Base-by-base conservation (phyloP, 2,329 filamentous ascomycete genomes). In the Immersiporthe knoxdaviesiana region DNA sequence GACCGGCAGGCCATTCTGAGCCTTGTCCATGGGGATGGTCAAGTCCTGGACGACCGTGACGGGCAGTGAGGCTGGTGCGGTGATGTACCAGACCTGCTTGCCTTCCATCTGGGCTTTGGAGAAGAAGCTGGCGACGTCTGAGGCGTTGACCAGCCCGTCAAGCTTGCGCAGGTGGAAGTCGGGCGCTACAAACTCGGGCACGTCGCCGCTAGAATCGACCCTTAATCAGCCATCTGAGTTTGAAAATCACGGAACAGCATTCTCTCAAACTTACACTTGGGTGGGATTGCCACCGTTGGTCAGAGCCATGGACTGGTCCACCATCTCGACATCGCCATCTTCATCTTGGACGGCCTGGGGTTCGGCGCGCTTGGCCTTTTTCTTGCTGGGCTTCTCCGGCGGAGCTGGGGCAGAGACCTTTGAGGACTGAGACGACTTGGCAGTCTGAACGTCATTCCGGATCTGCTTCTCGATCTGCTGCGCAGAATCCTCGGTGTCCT, bases 31-130 rank as follows among this genome's bases (percentile, higher is more conserved):
- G 12, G 84, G 84, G 56, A 92, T 85, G 50, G 89, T 85, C 71
- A 93, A 81, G 72, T 90, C 84, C 75, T 89, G 86, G 61, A 94
- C 80, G 1, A 90, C 84, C 14, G 87, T 88, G 68, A 94, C 84
- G n/a, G 91, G 88, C 2, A 93, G 81, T 14, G 87, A 88, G 7
- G 88, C 86, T 2, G 92, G 92, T 3, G 90, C 89, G 12, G 90
- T 92, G 74, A 94, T 92, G 77, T 93, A 92, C 92, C 91, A 94
- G 70, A 94, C 83, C 77, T 94, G 89, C 81, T 93, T 93, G 72
- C 90, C 90, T 68, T 88, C 81, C 10, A 90, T 77, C 73, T 87
- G 86, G 67, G 85, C 84, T 68, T 86, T 82, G 74, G 82, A 85
- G 74, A 92, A 88, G 66, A 90, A 79, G 30, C 85, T 81, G 11